Conservation (phyloP, 2,329 filamentous ascomycete genomes). For the Conoideocrella luteorostrata region DNA sequence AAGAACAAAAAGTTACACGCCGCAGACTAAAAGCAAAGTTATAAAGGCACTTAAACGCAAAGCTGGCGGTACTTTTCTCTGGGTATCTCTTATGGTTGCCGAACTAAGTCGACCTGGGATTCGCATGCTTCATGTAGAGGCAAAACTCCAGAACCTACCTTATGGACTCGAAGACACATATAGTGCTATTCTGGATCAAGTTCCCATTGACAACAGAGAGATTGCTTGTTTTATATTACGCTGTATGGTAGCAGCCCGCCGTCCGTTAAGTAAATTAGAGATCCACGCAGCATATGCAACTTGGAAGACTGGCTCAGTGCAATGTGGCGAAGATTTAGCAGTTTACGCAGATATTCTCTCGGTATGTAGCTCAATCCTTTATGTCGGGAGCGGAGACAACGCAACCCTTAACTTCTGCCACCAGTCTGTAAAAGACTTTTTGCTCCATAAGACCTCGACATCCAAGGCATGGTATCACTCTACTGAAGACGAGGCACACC, state of each 20-base stretch:
- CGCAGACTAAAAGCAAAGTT: background rate
- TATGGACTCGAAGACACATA: slow-evolving; percentile 9
- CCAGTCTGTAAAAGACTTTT: slow-evolving; percentile 11
- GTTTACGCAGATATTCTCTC: slow-evolving; percentile 7
- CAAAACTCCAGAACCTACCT: slow-evolving; percentile 5
- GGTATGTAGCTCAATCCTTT: slow-evolving; percentile 6
- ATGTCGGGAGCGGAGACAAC: background rate
- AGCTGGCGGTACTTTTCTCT: slow-evolving; percentile 8
- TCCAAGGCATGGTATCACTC: slow-evolving; percentile 6
- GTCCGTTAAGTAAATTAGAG: slow-evolving; percentile 7
- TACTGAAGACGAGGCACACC: slow-evolving; percentile 4
- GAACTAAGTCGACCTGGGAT: background rate
- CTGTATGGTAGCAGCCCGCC: slow-evolving; percentile 5
- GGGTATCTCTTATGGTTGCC: slow-evolving; percentile 8
- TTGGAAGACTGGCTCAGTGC: slow-evolving; percentile 2
- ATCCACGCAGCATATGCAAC: slow-evolving; percentile 5
- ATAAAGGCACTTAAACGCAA: background rate
- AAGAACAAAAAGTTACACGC: background rate
- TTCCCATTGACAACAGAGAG: background rate
- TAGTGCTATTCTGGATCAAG: slow-evolving; percentile 5
- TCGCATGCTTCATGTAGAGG: background rate
- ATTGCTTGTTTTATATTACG: slow-evolving; percentile 8
- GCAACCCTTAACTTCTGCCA: slow-evolving; percentile 10
- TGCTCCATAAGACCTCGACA: background rate
- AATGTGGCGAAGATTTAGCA: slow-evolving; percentile 3